A percentile compares a stretch with the other conserved stretches of the same genome.
These are phyloP conservation scores for Raddia distichophylla DNA, from an alignment of 176 grass and related monocot genomes.

Conservation along the genomic window DNA sequence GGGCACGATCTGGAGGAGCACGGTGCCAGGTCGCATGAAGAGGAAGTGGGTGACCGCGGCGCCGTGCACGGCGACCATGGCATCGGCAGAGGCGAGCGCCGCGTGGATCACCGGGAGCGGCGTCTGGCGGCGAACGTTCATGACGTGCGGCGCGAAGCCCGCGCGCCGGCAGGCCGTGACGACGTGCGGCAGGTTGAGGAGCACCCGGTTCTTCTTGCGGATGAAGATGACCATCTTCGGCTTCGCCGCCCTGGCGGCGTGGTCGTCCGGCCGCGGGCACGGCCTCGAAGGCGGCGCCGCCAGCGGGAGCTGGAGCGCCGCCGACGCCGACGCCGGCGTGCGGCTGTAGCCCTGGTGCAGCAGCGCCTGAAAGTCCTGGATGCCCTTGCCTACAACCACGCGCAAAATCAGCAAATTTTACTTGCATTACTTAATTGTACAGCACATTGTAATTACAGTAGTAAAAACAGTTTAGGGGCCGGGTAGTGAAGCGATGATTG, in stretches of 20 bases:
- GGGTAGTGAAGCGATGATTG: neutral
- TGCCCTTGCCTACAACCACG: conserved; percentile 55
- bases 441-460: neutral
- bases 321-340: neutral
- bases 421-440: neutral
- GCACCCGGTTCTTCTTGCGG: conserved; percentile 74
- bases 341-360: conserved; percentile 67
- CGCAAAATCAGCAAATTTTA: neutral
- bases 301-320: conserved; percentile 26
- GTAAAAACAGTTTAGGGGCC: neutral
- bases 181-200: conserved; percentile 72
- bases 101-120: conserved; percentile 58
- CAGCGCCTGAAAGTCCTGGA: conserved; percentile 78
- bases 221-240: conserved; percentile 88
- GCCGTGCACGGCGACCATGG: conserved; percentile 90
- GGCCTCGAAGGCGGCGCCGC: conserved; percentile 39
- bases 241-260: conserved; percentile 38
- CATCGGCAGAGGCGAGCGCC: conserved; percentile 66
- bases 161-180: conserved; percentile 67
- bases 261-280: conserved; percentile 34
- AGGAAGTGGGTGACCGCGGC: conserved; percentile 92
- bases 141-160: conserved; percentile 83
- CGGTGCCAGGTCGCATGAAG: conserved; percentile 73
- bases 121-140: conserved; percentile 69
- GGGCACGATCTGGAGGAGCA: conserved; percentile 91